Evolutionary conservation across 768 basidiomycete species (phyloP).

Genomic region (Agrocybe pediades): DNA sequence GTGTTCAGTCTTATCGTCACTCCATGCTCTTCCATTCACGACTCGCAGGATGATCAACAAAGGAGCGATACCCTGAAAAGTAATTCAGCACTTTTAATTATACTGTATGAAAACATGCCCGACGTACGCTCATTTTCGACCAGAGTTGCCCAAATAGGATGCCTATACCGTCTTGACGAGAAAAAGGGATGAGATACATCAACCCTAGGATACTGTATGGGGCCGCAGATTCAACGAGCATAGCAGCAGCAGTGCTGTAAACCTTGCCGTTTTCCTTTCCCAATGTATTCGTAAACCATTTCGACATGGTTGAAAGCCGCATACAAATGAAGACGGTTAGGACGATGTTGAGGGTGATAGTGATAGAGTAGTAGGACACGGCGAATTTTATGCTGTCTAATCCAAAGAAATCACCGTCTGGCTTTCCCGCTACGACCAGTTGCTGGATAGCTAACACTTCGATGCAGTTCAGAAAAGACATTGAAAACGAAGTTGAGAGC

Average conservation of each 20-base stretch:
- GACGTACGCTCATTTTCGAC: slow-evolving; percentile 37
- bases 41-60: slow-evolving; percentile 20
- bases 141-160: slow-evolving; percentile 39
- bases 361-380: slow-evolving; percentile 37
- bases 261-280: slow-evolving; percentile 30
- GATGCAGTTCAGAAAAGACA: neutral
- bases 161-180: slow-evolving; percentile 27
- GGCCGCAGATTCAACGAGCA: slow-evolving; percentile 40
- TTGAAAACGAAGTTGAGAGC: neutral
- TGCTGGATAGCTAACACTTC: slow-evolving; percentile 35
- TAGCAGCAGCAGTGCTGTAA: slow-evolving; percentile 36
- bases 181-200: slow-evolving; percentile 38
- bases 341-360: slow-evolving; percentile 41
- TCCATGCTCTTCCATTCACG: slow-evolving; percentile 15
- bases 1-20: slow-evolving; percentile 1
- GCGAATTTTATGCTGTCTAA: slow-evolving; percentile 36
- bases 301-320: slow-evolving; percentile 35
- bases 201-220: slow-evolving; percentile 37
- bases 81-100: neutral
- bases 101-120: neutral
- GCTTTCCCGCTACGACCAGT: slow-evolving; percentile 34
- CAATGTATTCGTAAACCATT: slow-evolving; percentile 22
- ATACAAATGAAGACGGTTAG: slow-evolving; percentile 39
- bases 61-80: slow-evolving; percentile 16
- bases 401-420: slow-evolving; percentile 38